phyloP scores from a whole-genome alignment of 495 filamentous ascomycete genomes.

The Tuber calosporum region DNA sequence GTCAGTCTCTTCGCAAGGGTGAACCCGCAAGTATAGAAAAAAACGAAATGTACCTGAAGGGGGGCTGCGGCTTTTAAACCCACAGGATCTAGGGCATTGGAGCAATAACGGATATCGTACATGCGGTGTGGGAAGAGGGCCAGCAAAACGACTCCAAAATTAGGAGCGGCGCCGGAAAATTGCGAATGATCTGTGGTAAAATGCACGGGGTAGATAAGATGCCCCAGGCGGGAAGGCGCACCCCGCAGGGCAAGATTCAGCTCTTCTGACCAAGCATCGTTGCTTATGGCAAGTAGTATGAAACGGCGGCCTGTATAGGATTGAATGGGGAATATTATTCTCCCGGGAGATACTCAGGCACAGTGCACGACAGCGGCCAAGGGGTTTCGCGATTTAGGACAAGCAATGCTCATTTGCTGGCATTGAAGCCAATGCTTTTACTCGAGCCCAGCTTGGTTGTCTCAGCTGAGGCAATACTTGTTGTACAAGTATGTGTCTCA shows the following conservation, averaged over 20 bases:
- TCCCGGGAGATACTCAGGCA: neutral
- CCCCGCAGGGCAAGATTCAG: neutral
- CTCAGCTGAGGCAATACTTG: neutral
- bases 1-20: neutral
- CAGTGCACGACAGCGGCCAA: neutral
- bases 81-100: neutral
- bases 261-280: neutral
- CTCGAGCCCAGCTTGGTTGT: neutral
- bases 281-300: neutral
- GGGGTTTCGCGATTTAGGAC: neutral
- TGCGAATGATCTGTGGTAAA: neutral
- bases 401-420: neutral
- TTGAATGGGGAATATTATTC: neutral
- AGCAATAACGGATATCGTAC: neutral
- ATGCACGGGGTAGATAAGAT: neutral
- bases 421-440: neutral
- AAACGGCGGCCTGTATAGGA: neutral
- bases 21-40: neutral
- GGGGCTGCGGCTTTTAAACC: neutral
- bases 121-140: neutral
- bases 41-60: neutral
- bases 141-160: neutral
- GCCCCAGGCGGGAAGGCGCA: neutral
- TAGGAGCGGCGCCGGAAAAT: neutral
- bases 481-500: too few species aligned